Percentiles rank a stretch among this genome's conserved stretches.
Evolutionary conservation across 768 basidiomycete species (phyloP).

Genomic region (Mycena floridula): DNA sequence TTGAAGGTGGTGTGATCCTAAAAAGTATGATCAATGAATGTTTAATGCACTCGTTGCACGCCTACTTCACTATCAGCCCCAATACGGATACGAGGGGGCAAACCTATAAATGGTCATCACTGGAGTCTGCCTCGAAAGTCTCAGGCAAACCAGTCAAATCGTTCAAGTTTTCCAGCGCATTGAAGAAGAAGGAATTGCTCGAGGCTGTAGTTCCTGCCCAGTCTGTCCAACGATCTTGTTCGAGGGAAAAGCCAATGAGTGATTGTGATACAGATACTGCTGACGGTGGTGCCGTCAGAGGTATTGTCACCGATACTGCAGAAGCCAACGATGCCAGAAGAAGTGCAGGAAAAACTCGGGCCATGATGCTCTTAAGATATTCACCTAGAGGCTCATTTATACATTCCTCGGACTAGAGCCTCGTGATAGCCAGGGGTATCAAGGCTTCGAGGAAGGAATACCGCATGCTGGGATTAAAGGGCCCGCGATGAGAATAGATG

Average conservation of each 20-base stretch:
- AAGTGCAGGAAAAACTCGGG: too few species aligned
- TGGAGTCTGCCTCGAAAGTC: too few species aligned
- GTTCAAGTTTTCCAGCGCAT: conserved; percentile 51
- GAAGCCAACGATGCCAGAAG: too few species aligned
- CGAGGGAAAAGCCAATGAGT: conserved; percentile 60
- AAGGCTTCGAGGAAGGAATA: too few species aligned
- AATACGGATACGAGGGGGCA: conserved; percentile 52
- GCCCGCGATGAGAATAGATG: too few species aligned
- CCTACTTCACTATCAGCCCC: conserved; percentile 41
- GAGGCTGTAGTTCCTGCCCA: conserved; percentile 48
- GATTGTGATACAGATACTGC: conserved; percentile 36
- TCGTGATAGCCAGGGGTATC: too few species aligned
- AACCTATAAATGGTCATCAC: too few species aligned
- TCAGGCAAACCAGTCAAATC: conserved; percentile 44
- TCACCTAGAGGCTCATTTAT: too few species aligned
- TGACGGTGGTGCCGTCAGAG: conserved; percentile 26
- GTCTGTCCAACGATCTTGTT: conserved; percentile 65
- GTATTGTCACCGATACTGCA: conserved; percentile 29
- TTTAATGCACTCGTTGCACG: neutral
- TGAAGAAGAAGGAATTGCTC: conserved; percentile 55
- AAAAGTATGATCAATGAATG: conserved; percentile 10
- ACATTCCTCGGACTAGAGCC: too few species aligned
- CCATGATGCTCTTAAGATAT: too few species aligned
- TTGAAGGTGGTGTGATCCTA: conserved; percentile 56
- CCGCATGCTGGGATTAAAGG: too few species aligned